Evolutionary conservation across 805 yeast species (phyloP).

Genomic region (Sungouiella blattae): DNA sequence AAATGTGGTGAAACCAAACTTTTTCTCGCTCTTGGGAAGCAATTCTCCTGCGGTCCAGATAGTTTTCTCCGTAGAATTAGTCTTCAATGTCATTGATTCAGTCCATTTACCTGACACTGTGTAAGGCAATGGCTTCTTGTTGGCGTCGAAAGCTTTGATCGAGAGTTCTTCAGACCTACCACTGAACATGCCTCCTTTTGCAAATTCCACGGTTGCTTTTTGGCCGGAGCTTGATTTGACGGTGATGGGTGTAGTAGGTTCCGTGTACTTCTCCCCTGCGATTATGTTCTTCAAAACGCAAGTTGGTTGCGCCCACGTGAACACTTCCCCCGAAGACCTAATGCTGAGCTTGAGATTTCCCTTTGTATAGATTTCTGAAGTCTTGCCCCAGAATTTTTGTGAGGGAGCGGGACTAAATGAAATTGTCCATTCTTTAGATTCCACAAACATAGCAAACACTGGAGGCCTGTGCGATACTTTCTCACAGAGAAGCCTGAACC

Average conservation of each 20-base stretch:
- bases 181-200: constrained; percentile 80
- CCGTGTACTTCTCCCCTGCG: constrained; percentile 93
- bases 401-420: constrained; percentile 65
- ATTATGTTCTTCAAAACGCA: constrained; percentile 79
- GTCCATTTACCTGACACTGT: constrained; percentile 84
- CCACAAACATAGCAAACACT: constrained; percentile 77
- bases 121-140: constrained; percentile 36
- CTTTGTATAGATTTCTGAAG: constrained; percentile 73
- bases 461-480: constrained; percentile 88
- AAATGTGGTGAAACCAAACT: constrained; percentile 84
- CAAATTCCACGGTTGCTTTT: constrained; percentile 69
- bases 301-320: constrained; percentile 79
- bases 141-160: constrained; percentile 40
- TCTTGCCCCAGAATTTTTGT: constrained; percentile 95
- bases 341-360: constrained; percentile 64
- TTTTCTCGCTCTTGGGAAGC: constrained; percentile 52
- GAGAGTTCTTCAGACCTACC: constrained; percentile 68
- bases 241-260: constrained; percentile 70
- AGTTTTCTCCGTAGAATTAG: constrained; percentile 36
- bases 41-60: constrained; percentile 75
- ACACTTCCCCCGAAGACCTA: constrained; percentile 63
- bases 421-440: constrained; percentile 67
- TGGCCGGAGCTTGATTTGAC: constrained; percentile 67
- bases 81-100: constrained; percentile 47
- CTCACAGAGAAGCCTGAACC: constrained; percentile 72